Percentiles rank a stretch among this genome's conserved stretches.
These are phyloP conservation scores for Phytophthora crassamura DNA, from an alignment of 352 stramenopile species.

Conservation along the genomic window DNA sequence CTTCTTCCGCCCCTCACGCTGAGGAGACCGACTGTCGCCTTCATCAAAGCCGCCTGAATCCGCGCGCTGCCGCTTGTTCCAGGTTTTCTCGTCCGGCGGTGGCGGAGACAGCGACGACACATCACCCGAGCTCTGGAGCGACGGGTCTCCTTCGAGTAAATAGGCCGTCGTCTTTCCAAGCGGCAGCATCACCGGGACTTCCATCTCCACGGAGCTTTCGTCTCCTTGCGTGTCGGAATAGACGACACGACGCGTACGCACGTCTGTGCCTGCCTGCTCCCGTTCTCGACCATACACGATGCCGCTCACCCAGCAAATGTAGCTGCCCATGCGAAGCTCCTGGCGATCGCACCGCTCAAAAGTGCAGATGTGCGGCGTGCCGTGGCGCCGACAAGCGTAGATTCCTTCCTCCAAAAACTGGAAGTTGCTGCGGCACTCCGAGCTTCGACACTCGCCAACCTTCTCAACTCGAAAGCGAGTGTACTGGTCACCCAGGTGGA, in stretches of 20 bases:
- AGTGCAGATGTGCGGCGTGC: constrained; percentile 76
- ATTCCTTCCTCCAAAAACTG: constrained; percentile 82
- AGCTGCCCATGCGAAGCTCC: constrained; percentile 54
- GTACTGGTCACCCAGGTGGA: constrained; percentile 65
- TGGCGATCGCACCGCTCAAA: constrained; percentile 77
- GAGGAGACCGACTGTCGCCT: constrained; percentile 33
- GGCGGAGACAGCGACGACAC: constrained; percentile 70
- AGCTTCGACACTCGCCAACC: constrained; percentile 44
- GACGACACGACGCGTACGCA: constrained; percentile 61
- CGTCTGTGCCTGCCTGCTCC: constrained; percentile 68
- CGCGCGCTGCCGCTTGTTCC: constrained; percentile 34
- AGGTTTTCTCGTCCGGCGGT: constrained; percentile 62
- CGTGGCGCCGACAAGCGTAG: constrained; percentile 70
- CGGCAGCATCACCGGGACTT: constrained; percentile 72
- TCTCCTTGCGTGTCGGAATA: constrained; percentile 66
- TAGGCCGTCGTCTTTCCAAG: constrained; percentile 69
- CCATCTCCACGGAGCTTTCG: constrained; percentile 68
- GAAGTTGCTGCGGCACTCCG: constrained; percentile 47
- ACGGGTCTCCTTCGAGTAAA: constrained; percentile 56
- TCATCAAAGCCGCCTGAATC: constrained; percentile 30
- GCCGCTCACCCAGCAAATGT: constrained; percentile 76
- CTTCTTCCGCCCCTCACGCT: constrained; percentile 34
- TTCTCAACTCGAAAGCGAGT: constrained; percentile 65
- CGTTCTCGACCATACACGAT: constrained; percentile 68
- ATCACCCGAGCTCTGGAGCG: constrained; percentile 23